Conservation (phyloP, 139 green algal genomes). For the Chlamydomonas schloesseri region DNA sequence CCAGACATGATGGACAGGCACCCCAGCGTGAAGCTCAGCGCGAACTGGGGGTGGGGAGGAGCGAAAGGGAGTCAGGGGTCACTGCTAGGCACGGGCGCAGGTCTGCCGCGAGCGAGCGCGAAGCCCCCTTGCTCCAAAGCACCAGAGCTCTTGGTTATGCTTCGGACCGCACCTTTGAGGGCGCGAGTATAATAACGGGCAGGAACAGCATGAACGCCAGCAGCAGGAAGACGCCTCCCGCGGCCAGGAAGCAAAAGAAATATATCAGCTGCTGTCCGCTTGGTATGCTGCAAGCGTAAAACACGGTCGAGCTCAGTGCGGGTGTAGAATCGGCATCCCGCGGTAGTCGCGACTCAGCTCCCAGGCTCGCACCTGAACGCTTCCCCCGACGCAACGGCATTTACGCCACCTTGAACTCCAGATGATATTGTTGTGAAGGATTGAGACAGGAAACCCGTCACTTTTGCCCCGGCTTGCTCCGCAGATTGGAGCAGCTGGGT, state of each 20-base stretch:
- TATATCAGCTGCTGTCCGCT: constrained; percentile 55
- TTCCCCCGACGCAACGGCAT: constrained; percentile 9
- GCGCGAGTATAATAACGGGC: constrained; percentile 89
- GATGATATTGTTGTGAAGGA: background rate
- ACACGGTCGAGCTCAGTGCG: background rate
- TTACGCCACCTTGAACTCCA: constrained; percentile 5
- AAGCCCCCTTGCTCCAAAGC: too few relatives aligned
- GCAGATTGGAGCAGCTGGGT: background rate
- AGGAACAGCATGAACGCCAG: constrained; percentile 93
- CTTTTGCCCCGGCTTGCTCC: background rate
- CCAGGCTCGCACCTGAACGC: constrained; percentile 30
- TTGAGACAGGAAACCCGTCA: constrained; percentile 13
- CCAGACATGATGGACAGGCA: constrained; percentile 83
- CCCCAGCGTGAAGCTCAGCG: constrained; percentile 90
- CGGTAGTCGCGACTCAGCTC: background rate
- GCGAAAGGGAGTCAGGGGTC: too few relatives aligned
- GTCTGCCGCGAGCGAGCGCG: too few relatives aligned
- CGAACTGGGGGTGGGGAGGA: constrained; percentile 69
- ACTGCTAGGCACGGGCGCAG: too few relatives aligned
- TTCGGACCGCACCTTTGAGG: constrained; percentile 86
- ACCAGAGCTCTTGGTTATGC: too few relatives aligned
- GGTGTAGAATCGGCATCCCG: background rate
- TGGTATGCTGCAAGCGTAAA: constrained; percentile 54
- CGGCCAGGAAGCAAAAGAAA: constrained; percentile 70
- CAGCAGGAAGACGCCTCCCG: constrained; percentile 82